Percentiles rank a stretch among this genome's conserved stretches.
Conservation (phyloP, 1,284 basidiomycete genomes). For the Ustilago vetiveriae region DNA sequence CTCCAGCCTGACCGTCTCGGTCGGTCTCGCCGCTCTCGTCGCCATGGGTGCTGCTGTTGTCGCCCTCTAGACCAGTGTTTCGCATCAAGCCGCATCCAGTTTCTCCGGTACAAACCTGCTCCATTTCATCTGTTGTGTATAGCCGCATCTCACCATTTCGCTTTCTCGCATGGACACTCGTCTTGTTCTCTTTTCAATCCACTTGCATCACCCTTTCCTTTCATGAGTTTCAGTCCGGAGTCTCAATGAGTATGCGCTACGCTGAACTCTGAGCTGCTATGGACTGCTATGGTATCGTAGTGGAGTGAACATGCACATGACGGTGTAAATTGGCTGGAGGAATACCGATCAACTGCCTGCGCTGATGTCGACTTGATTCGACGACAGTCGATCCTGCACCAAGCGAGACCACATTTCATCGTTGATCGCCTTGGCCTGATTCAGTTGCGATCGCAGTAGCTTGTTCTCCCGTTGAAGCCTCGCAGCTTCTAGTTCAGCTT, state of each 20-base stretch:
- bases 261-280: no score
- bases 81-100: not conserved
- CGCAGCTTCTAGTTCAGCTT: constrained; percentile 6
- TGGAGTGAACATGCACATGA: no score
- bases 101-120: not conserved
- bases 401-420: constrained; percentile 58
- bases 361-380: constrained; percentile 12
- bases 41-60: constrained; percentile 25
- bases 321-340: not conserved
- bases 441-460: constrained; percentile 46
- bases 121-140: not conserved
- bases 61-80: constrained; percentile 17
- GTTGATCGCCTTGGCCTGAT: constrained; percentile 57
- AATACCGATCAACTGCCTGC: constrained; percentile 12
- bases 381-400: constrained; percentile 32
- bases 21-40: constrained; percentile 20
- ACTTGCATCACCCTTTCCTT: no score
- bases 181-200: constrained; percentile 5
- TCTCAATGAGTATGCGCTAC: no score
- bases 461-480: constrained; percentile 24
- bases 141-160: constrained; percentile 1
- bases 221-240: no score
- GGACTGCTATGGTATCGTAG: no score
- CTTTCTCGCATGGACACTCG: constrained; percentile 38
- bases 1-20: constrained; percentile 13